phyloP scores from a whole-genome alignment of 257 asterid species.

The Vinca minor region DNA sequence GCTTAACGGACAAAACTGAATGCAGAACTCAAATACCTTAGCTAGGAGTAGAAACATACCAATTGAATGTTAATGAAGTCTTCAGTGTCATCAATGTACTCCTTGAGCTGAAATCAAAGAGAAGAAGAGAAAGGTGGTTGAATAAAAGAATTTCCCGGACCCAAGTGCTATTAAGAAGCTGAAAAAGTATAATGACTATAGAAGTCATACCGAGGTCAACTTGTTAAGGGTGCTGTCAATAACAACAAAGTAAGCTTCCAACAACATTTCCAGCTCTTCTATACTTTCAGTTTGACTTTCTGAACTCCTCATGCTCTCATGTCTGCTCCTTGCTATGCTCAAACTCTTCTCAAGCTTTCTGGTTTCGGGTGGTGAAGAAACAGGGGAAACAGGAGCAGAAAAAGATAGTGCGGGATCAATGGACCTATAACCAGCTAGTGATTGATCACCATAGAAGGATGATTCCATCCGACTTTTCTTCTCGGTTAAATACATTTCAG shows the following conservation, averaged over 20 bases:
- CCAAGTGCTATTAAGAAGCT: neutral
- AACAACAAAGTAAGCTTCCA: slow-evolving; percentile 98
- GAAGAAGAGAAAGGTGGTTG: neutral
- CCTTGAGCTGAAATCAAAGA: slow-evolving; percentile 67
- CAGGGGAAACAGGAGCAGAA: slow-evolving; percentile 96
- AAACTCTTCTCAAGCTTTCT: slow-evolving; percentile 83
- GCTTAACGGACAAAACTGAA: neutral
- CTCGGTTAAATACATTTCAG: slow-evolving; percentile 98
- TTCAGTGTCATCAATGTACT: slow-evolving; percentile 93
- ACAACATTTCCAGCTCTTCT: slow-evolving; percentile 93
- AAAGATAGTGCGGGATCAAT: slow-evolving; percentile 54
- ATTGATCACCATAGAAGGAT: slow-evolving; percentile 76
- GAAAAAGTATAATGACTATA: neutral
- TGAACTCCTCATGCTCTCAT: slow-evolving; percentile 81
- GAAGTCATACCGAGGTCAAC: slow-evolving; percentile 84
- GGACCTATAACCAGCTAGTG: slow-evolving; percentile 63
- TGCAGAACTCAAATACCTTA: neutral
- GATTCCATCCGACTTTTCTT: slow-evolving; percentile 77
- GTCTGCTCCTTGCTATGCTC: slow-evolving; percentile 93
- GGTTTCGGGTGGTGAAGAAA: slow-evolving; percentile 81
- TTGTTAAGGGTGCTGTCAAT: slow-evolving; percentile 96
- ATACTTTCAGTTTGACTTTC: slow-evolving; percentile 62
- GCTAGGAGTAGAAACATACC: slow-evolving; percentile 38
- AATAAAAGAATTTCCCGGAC: slow-evolving; percentile 4
- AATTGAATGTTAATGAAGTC: slow-evolving; percentile 96